phyloP scores from a whole-genome alignment of 1,139 yeast genomes.

The Sugiyamaella castrensis region DNA sequence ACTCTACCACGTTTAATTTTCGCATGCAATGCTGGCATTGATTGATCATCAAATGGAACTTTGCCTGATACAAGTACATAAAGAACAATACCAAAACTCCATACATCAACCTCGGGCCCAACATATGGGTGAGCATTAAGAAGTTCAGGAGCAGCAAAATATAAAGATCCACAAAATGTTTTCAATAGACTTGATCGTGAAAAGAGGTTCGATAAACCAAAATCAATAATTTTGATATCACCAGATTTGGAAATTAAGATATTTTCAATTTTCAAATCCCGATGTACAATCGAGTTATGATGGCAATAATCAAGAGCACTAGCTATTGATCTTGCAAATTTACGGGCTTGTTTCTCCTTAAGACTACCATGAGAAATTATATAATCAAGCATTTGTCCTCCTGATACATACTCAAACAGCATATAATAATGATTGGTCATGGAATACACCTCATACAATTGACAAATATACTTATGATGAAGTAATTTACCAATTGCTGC shows the following conservation, averaged over 20 bases:
- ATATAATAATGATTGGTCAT: slow-evolving; percentile 97
- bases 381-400: slow-evolving; percentile 97
- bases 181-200: slow-evolving; percentile 69
- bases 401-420: slow-evolving; percentile 95
- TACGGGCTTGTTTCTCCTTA: slow-evolving; percentile 90
- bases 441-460: slow-evolving; percentile 89
- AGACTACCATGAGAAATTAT: slow-evolving; percentile 95
- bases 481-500: slow-evolving; percentile 89
- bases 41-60: slow-evolving; percentile 96
- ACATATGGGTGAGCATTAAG: slow-evolving; percentile 86
- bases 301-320: slow-evolving; percentile 94
- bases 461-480: slow-evolving; percentile 89
- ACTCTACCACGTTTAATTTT: slow-evolving; percentile 91
- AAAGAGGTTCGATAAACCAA: slow-evolving; percentile 88
- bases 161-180: slow-evolving; percentile 95
- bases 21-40: slow-evolving; percentile 88
- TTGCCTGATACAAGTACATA: slow-evolving; percentile 95
- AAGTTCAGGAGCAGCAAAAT: slow-evolving; percentile 98
- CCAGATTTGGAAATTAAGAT: slow-evolving; percentile 93
- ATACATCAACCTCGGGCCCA: slow-evolving; percentile 97
- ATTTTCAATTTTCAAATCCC: slow-evolving; percentile 95
- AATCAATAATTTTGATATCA: slow-evolving; percentile 92
- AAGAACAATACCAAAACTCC: slow-evolving; percentile 97
- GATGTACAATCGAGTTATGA: slow-evolving; percentile 88
- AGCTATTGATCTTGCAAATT: slow-evolving; percentile 94